Evolutionary conservation across 345 rosid genomes (phyloP).

Genomic region (Zanthoxylum bungeanum): DNA sequence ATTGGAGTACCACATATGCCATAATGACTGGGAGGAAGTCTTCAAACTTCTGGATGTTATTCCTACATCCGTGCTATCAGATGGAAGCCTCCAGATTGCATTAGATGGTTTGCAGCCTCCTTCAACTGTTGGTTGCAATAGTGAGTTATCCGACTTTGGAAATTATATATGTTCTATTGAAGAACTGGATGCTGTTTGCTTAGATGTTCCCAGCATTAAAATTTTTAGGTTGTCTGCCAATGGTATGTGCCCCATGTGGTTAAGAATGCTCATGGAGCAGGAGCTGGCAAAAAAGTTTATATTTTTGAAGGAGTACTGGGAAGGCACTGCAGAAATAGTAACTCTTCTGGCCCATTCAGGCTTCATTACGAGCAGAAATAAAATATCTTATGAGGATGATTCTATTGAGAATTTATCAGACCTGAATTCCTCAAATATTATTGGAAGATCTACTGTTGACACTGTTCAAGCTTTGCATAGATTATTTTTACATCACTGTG

Average conservation of each 20-base stretch:
- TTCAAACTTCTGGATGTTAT: conserved; percentile 67
- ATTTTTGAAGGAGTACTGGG: conserved; percentile 87
- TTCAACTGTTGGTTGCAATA: conserved; percentile 35
- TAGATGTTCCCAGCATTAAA: conserved; percentile 79
- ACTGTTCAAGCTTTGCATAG: conserved; percentile 64
- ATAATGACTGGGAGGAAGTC: conserved; percentile 94
- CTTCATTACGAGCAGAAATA: conserved; percentile 48
- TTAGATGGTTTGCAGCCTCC: conserved; percentile 58
- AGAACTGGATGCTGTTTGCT: conserved; percentile 72
- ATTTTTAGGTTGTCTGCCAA: conserved; percentile 57
- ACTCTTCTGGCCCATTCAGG: conserved; percentile 80
- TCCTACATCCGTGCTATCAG: conserved; percentile 60
- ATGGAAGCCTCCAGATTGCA: conserved; percentile 75
- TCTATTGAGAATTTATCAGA: conserved; percentile 39
- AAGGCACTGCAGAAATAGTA: conserved; percentile 63
- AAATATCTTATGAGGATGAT: conserved; percentile 39
- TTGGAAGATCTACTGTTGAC: conserved; percentile 35
- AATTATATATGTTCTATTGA: conserved; percentile 65
- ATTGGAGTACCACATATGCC: conserved; percentile 79
- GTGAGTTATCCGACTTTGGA: conserved; percentile 40
- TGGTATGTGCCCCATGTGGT: conserved; percentile 61
- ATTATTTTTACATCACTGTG: conserved; percentile 59
- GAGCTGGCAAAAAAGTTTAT: conserved; percentile 79
- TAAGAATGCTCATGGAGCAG: conserved; percentile 73
- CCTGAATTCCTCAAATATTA: conserved; percentile 35